Evolutionary conservation across 1,139 yeast species (phyloP).

Genomic region (Scheffersomyces illinoinensis): DNA sequence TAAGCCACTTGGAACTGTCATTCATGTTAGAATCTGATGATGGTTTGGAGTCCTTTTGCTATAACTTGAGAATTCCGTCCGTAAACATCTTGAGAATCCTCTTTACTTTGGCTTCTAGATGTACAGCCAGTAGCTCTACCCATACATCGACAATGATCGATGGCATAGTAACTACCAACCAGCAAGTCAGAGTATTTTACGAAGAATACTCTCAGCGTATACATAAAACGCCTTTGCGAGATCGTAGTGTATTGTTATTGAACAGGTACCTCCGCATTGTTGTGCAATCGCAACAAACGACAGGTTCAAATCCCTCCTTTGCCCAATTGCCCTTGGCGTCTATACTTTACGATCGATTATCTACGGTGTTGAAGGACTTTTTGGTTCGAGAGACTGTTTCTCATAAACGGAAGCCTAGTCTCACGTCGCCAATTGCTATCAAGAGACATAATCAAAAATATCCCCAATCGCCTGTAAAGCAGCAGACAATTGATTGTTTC

Average conservation of each 20-base stretch:
- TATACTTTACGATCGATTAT: slow-evolving; percentile 5
- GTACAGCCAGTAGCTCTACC: slow-evolving; percentile 28
- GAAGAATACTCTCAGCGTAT: slow-evolving; percentile 20
- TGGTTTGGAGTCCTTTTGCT: background rate
- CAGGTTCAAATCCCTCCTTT: background rate
- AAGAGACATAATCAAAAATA: background rate
- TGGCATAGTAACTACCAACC: slow-evolving; percentile 20
- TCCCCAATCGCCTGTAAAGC: background rate
- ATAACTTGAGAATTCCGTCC: slow-evolving; percentile 21
- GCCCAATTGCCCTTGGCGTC: background rate
- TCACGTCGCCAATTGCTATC: background rate
- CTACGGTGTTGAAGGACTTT: slow-evolving; percentile 10
- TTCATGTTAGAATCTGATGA: slow-evolving; percentile 3
- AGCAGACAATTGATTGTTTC: slow-evolving; percentile 3
- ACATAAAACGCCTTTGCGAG: slow-evolving; percentile 21
- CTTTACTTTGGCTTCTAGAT: slow-evolving; percentile 32
- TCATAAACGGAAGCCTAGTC: background rate
- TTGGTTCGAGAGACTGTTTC: background rate
- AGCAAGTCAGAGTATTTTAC: slow-evolving; percentile 18
- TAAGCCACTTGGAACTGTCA: slow-evolving; percentile 28
- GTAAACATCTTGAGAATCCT: slow-evolving; percentile 27
- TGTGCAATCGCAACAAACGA: background rate
- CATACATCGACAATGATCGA: slow-evolving; percentile 14
- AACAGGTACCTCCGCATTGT: slow-evolving; percentile 11
- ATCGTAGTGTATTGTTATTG: slow-evolving; percentile 20